Evolutionary conservation across 2,329 filamentous ascomycete genomes (phyloP).

Genomic region (Lachnellula occidentalis): DNA sequence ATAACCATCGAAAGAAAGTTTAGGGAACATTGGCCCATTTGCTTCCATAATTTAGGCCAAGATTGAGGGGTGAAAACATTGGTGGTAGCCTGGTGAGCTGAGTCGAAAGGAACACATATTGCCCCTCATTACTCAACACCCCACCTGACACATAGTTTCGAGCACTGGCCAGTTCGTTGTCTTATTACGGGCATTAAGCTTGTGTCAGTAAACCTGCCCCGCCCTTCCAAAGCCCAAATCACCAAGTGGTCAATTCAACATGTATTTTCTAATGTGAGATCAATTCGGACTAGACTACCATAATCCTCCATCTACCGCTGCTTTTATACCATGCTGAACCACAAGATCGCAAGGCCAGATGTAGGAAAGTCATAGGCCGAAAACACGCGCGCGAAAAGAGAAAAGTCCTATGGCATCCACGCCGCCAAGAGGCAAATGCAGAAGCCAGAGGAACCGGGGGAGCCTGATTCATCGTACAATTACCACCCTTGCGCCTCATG

Average conservation of each 20-base stretch:
- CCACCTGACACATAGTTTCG: too few species aligned
- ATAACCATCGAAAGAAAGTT: too few species aligned
- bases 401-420: constrained; percentile 18
- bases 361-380: constrained; percentile 27
- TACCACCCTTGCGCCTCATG: constrained; percentile 33
- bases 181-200: too few species aligned
- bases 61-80: too few species aligned
- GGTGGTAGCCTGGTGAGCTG: too few species aligned
- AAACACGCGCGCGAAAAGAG: constrained; percentile 22
- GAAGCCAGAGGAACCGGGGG: constrained; percentile 26
- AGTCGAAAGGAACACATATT: too few species aligned
- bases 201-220: too few species aligned
- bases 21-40: too few species aligned
- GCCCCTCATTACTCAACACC: too few species aligned
- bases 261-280: constrained; percentile 32
- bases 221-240: background rate
- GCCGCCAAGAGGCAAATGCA: constrained; percentile 24
- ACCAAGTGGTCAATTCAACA: background rate
- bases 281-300: constrained; percentile 34
- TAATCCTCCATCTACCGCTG: constrained; percentile 32
- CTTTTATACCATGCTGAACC: constrained; percentile 33
- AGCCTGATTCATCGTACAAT: constrained; percentile 33
- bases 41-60: too few species aligned
- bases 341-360: constrained; percentile 30
- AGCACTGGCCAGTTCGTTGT: too few species aligned